Evolutionary conservation across 1,139 yeast species (phyloP).

Genomic region (Hyphopichia wangnamkhiaoensis): DNA sequence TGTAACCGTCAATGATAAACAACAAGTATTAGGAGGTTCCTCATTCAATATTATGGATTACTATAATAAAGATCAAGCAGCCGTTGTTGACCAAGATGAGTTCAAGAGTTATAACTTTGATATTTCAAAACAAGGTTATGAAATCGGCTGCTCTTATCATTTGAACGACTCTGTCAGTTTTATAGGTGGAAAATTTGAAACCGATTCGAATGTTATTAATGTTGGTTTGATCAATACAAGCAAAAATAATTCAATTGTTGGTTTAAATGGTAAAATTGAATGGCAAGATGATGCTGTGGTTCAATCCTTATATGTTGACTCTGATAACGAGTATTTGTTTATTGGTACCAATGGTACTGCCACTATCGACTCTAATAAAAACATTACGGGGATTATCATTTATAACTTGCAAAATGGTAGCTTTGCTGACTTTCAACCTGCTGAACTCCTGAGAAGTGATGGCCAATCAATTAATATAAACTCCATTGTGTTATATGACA

Average conservation of each 20-base stretch:
- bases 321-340: conserved; percentile 36
- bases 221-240: conserved; percentile 42
- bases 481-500: conserved; percentile 54
- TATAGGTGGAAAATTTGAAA: conserved; percentile 49
- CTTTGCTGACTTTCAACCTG: conserved; percentile 50
- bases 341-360: conserved; percentile 56
- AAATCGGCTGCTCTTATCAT: conserved; percentile 37
- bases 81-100: conserved; percentile 19
- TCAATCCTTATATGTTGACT: conserved; percentile 45
- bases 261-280: conserved; percentile 29
- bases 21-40: conserved; percentile 42
- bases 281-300: conserved; percentile 42
- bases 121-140: conserved; percentile 31
- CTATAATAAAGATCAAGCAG: conserved; percentile 33
- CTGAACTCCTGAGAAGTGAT: conserved; percentile 30
- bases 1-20: conserved; percentile 19
- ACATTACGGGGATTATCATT: conserved; percentile 49
- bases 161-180: conserved; percentile 53
- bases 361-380: conserved; percentile 16
- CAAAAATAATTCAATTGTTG: conserved; percentile 21
- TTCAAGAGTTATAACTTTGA: conserved; percentile 26
- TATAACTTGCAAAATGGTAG: conserved; percentile 47
- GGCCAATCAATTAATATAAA: conserved; percentile 42
- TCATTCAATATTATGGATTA: conserved; percentile 40
- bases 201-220: conserved; percentile 19